phyloP scores from a whole-genome alignment of 140 eudicot genomes.

The Stevia rebaudiana region DNA sequence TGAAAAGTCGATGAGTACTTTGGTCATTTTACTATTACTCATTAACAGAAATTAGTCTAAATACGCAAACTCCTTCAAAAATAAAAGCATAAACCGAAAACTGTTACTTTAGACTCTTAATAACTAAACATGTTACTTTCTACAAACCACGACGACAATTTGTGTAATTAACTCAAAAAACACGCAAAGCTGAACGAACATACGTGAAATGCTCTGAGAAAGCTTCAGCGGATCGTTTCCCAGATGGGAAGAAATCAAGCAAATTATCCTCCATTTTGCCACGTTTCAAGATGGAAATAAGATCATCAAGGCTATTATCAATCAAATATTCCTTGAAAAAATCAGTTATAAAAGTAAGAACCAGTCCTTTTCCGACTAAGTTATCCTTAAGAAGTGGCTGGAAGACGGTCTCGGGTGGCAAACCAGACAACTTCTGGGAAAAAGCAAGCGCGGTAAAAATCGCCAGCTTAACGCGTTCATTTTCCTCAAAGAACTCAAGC shows the following conservation, averaged over 20 bases:
- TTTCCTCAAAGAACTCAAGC: conserved; percentile 86
- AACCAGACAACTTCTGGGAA: conserved; percentile 93
- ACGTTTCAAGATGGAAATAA: conserved; percentile 81
- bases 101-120: too few species aligned
- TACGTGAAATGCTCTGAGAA: conserved; percentile 95
- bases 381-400: conserved; percentile 98
- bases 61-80: too few species aligned
- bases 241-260: conserved; percentile 85
- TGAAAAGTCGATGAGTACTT: too few species aligned
- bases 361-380: conserved; percentile 92
- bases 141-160: too few species aligned
- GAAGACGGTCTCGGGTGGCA: conserved; percentile 95
- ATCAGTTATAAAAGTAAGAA: conserved; percentile 81
- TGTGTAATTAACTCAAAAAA: too few species aligned
- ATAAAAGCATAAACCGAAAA: too few species aligned
- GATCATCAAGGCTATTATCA: conserved; percentile 94
- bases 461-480: conserved; percentile 85
- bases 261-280: conserved; percentile 91
- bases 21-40: too few species aligned
- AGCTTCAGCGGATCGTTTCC: conserved; percentile 90
- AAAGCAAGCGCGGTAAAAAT: conserved; percentile 97
- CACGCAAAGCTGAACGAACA: conserved; percentile 19
- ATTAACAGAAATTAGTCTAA: too few species aligned
- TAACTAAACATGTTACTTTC: too few species aligned
- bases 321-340: conserved; percentile 94